Evolutionary conservation across 2,329 filamentous ascomycete genomes (phyloP).

Genomic region (Rutstroemia sp.): DNA sequence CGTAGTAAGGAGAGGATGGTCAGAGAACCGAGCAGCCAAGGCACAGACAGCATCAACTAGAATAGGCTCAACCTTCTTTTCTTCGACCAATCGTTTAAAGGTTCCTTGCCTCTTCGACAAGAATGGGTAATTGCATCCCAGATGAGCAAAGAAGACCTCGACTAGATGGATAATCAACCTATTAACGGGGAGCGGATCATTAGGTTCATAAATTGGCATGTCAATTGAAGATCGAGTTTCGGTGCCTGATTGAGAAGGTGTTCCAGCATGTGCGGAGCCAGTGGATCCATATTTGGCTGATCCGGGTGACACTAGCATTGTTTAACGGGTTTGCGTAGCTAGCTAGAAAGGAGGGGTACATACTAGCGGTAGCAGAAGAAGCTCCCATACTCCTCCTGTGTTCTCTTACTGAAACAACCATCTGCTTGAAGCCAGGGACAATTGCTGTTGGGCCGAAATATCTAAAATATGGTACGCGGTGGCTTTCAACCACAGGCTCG

Average conservation of each 20-base stretch:
- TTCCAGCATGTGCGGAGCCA: constrained; percentile 16
- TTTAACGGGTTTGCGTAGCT: not conserved
- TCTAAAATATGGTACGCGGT: constrained; percentile 78
- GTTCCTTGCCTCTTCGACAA: constrained; percentile 54
- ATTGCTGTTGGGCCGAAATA: constrained; percentile 90
- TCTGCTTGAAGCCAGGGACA: constrained; percentile 86
- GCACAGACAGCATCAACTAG: constrained; percentile 82
- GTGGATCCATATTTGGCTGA: constrained; percentile 16
- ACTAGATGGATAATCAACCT: constrained; percentile 69
- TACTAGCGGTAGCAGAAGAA: constrained; percentile 20
- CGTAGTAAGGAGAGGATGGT: constrained; percentile 45
- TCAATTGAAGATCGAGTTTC: constrained; percentile 28
- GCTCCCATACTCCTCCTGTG: constrained; percentile 48
- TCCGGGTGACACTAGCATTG: constrained; percentile 21
- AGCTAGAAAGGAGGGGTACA: constrained; percentile 1
- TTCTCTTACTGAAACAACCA: constrained; percentile 72
- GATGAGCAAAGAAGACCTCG: constrained; percentile 71
- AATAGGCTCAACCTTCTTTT: constrained; percentile 41
- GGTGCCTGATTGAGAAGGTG: constrained; percentile 16
- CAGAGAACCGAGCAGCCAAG: constrained; percentile 69
- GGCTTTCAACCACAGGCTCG: constrained; percentile 36
- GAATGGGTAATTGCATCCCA: constrained; percentile 84
- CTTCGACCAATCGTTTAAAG: constrained; percentile 73
- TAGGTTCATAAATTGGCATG: constrained; percentile 69
- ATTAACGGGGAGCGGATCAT: constrained; percentile 62